Evolutionary conservation across 805 yeast genomes (phyloP).

Genomic region (Starmerella davenportii): DNA sequence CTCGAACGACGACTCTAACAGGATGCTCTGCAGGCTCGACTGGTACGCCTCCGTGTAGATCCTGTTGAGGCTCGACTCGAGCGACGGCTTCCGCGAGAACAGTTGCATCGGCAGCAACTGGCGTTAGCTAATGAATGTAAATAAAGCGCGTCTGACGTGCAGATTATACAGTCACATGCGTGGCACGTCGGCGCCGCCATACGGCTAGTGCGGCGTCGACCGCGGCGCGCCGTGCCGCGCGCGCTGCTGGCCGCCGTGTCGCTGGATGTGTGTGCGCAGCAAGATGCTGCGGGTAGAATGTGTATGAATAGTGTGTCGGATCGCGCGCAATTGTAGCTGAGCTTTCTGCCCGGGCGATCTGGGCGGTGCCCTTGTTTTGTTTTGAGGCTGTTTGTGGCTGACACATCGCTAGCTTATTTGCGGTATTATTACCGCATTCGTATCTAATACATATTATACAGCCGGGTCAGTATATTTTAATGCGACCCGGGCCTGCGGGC

Average conservation of each 20-base stretch:
- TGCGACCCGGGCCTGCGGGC: too few relatives aligned
- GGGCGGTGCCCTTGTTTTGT: too few relatives aligned
- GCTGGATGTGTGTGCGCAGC: neutral
- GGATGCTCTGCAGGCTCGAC: conserved; percentile 25
- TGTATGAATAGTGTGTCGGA: too few relatives aligned
- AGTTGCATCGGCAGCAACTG: conserved; percentile 9
- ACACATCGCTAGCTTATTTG: too few relatives aligned
- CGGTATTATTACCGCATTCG: too few relatives aligned
- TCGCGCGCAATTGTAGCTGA: too few relatives aligned
- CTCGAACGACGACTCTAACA: conserved; percentile 24
- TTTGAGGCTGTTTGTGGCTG: too few relatives aligned
- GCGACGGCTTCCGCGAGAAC: conserved; percentile 13
- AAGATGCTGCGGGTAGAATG: neutral
- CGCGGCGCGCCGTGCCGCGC: too few relatives aligned
- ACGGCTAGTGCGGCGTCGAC: too few relatives aligned
- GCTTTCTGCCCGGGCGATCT: too few relatives aligned
- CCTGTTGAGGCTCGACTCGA: conserved; percentile 20
- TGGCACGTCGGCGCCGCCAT: neutral
- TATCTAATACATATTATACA: too few relatives aligned
- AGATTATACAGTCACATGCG: neutral
- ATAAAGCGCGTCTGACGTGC: neutral
- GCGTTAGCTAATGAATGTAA: neutral
- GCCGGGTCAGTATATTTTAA: too few relatives aligned
- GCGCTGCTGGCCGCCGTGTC: neutral
- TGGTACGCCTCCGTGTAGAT: conserved; percentile 28